A percentile compares a stretch with the other conserved stretches of the same genome.
These are phyloP conservation scores for Clarireedia monteithiana DNA, from an alignment of 2,329 filamentous ascomycete species.

Conservation along the genomic window DNA sequence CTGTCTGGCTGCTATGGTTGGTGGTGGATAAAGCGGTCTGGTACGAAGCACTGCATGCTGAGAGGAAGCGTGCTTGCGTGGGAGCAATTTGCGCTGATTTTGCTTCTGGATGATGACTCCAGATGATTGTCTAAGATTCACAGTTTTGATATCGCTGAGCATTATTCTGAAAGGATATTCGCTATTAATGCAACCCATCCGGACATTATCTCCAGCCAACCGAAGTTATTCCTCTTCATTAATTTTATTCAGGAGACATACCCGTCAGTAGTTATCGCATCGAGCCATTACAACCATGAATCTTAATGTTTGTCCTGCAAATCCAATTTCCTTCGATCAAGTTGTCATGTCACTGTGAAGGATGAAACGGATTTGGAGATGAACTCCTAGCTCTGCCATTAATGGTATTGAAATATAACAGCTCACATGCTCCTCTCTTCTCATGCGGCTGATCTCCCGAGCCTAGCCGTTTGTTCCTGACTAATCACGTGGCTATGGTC, in stretches of 20 bases:
- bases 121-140: not conserved
- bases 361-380: too few relatives aligned
- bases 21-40: too few relatives aligned
- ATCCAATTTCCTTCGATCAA: constrained; percentile 5
- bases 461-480: too few relatives aligned
- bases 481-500: too few relatives aligned
- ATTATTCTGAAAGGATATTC: not conserved
- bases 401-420: not conserved
- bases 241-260: not conserved
- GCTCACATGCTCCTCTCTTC: not conserved
- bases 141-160: not conserved
- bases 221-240: not conserved
- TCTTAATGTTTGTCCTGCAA: not conserved
- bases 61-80: too few relatives aligned
- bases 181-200: not conserved
- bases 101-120: too few relatives aligned
- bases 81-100: too few relatives aligned
- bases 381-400: too few relatives aligned
- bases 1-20: too few relatives aligned
- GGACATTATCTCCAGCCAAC: not conserved
- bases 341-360: not conserved
- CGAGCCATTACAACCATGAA: not conserved
- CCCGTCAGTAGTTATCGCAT: not conserved
- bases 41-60: too few relatives aligned
- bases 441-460: too few relatives aligned